These are phyloP conservation scores for Hanseniaspora opuntiae DNA, from an alignment of 805 yeast genomes.

Conservation along the genomic window DNA sequence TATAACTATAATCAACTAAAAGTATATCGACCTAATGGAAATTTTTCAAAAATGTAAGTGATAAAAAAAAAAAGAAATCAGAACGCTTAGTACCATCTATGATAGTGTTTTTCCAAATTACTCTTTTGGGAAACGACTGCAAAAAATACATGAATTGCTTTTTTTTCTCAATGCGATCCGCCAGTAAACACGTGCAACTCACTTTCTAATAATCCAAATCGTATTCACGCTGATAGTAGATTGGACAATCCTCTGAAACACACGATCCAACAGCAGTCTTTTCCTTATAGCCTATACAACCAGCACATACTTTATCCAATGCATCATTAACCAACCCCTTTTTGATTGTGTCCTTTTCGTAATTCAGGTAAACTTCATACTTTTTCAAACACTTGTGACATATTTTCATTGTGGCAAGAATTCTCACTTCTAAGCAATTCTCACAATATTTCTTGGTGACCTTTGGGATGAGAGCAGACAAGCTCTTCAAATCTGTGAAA, in stretches of 20 bases:
- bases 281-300: constrained; percentile 25
- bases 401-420: not conserved
- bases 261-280: constrained; percentile 32
- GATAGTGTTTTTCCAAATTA: not conserved
- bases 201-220: not conserved
- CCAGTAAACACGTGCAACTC: not conserved
- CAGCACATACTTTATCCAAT: constrained; percentile 26
- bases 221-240: constrained; percentile 42
- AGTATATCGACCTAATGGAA: not conserved
- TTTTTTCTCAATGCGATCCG: not conserved
- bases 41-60: constrained; percentile 11
- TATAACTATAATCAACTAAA: too few species aligned
- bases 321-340: constrained; percentile 23
- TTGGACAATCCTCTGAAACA: constrained; percentile 50
- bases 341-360: constrained; percentile 2
- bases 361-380: constrained; percentile 7
- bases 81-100: not conserved
- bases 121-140: not conserved
- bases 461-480: not conserved
- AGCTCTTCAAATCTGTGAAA: not conserved
- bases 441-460: constrained; percentile 4
- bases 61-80: constrained; percentile 12
- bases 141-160: not conserved
- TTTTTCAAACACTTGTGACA: constrained; percentile 9
- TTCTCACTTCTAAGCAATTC: not conserved